Percentiles rank a stretch among this genome's conserved stretches.
These are phyloP conservation scores for Aspergillus baeticus DNA, from an alignment of 495 filamentous ascomycete genomes.

Conservation along the genomic window DNA sequence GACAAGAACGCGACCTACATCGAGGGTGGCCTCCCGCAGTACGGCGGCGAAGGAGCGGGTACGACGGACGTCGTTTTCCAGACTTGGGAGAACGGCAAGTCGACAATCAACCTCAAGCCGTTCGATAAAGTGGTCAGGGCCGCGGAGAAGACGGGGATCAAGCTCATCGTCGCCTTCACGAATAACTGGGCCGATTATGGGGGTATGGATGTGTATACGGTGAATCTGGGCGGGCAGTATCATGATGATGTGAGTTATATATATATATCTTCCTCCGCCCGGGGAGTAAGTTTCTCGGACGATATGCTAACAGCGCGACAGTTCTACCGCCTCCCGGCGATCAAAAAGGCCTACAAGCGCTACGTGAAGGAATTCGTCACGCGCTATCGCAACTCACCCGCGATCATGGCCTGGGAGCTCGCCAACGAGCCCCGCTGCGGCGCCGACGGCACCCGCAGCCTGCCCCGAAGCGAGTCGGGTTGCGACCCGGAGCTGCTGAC, in stretches of 20 bases:
- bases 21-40: constrained; percentile 22
- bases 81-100: constrained; percentile 44
- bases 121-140: constrained; percentile 61
- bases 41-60: constrained; percentile 17
- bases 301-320: constrained; percentile 16
- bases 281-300: background rate
- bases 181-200: constrained; percentile 61
- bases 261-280: too few species aligned
- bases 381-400: constrained; percentile 53
- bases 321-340: constrained; percentile 53
- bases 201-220: constrained; percentile 60
- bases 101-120: constrained; percentile 61
- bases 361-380: constrained; percentile 62
- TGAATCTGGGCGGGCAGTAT: constrained; percentile 48
- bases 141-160: constrained; percentile 52
- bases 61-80: constrained; percentile 54
- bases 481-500: constrained; percentile 55
- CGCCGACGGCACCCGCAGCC: constrained; percentile 22
- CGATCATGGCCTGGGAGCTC: constrained; percentile 68
- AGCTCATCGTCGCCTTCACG: constrained; percentile 52
- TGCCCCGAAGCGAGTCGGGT: constrained; percentile 16
- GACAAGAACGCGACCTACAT: constrained; percentile 45
- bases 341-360: constrained; percentile 54
- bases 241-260: constrained; percentile 14
- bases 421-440: constrained; percentile 66